Percentiles rank a stretch among this genome's conserved stretches.
phyloP scores from a whole-genome alignment of 2,329 filamentous ascomycete genomes.

The Dothideomycetidae sp. region DNA sequence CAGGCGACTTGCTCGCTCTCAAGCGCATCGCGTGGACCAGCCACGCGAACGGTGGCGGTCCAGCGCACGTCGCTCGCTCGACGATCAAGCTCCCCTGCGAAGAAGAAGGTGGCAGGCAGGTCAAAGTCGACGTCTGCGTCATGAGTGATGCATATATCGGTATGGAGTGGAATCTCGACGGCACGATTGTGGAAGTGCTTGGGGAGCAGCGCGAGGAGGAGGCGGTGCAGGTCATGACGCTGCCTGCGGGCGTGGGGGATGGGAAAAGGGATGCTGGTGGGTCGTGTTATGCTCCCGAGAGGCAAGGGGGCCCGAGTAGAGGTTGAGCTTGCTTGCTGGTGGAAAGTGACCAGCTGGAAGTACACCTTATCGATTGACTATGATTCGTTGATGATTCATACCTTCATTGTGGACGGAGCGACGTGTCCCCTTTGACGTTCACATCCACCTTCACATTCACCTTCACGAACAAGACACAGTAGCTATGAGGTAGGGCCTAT shows the following conservation, averaged over 20 bases:
- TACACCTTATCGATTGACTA: too few species aligned
- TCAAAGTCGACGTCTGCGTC: conserved; percentile 58
- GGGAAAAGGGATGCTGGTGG: conserved; percentile 7
- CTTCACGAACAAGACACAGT: too few species aligned
- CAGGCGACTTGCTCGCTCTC: conserved; percentile 68
- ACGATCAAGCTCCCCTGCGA: background rate
- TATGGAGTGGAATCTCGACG: conserved; percentile 46
- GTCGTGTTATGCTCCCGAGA: background rate
- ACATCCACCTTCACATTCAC: too few species aligned
- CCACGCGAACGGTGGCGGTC: background rate
- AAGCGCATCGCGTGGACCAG: conserved; percentile 69
- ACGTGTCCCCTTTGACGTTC: too few species aligned
- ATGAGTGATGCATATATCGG: conserved; percentile 81
- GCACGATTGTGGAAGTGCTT: conserved; percentile 35
- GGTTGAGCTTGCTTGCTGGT: too few species aligned
- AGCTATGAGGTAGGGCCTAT: too few species aligned
- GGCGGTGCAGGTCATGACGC: conserved; percentile 16
- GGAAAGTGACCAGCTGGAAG: too few species aligned
- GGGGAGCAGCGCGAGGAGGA: conserved; percentile 3
- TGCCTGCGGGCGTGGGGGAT: conserved; percentile 6
- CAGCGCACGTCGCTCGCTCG: background rate
- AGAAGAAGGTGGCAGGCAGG: conserved; percentile 31
- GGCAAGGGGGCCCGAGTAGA: too few species aligned
- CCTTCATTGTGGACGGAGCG: too few species aligned
- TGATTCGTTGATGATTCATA: too few species aligned